Evolutionary conservation across 2,329 filamentous ascomycete species (phyloP).

Genomic region (Allantophomopsis cytisporea): DNA sequence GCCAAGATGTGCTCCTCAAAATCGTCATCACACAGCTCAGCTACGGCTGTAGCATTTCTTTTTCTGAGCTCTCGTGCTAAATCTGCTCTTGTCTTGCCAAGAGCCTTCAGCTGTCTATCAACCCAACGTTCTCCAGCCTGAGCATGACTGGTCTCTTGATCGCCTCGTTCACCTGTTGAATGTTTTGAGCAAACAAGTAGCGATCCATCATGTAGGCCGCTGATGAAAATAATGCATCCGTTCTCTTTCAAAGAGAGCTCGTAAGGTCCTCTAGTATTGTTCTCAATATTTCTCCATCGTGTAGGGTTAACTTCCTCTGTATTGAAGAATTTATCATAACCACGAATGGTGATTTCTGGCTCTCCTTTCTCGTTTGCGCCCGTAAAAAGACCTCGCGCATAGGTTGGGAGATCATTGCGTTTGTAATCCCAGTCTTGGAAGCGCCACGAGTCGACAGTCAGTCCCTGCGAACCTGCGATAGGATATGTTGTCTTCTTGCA

Average conservation of each 20-base stretch:
- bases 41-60: conserved; percentile 88
- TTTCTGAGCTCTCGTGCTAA: conserved; percentile 61
- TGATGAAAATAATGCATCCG: conserved; percentile 97
- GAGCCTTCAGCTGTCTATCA: conserved; percentile 59
- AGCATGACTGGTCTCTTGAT: conserved; percentile 67
- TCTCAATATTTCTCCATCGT: conserved; percentile 66
- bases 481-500: conserved; percentile 72
- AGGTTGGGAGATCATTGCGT: conserved; percentile 69
- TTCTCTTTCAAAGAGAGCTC: conserved; percentile 97
- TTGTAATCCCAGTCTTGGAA: conserved; percentile 97
- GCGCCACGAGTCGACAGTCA: conserved; percentile 79
- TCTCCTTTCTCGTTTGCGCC: conserved; percentile 48
- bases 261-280: conserved; percentile 72
- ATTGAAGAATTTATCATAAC: conserved; percentile 99
- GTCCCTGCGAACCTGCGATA: conserved; percentile 47
- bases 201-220: conserved; percentile 77
- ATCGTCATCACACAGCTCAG: conserved; percentile 87
- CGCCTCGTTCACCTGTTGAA: conserved; percentile 71
- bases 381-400: conserved; percentile 92
- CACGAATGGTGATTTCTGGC: conserved; percentile 70
- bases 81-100: conserved; percentile 69
- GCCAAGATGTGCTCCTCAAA: conserved; percentile 96
- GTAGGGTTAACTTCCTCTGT: conserved; percentile 70
- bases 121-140: conserved; percentile 71
- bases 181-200: conserved; percentile 98